phyloP scores from a whole-genome alignment of 257 asterid genomes.

The Parsonsia alboflavescens region DNA sequence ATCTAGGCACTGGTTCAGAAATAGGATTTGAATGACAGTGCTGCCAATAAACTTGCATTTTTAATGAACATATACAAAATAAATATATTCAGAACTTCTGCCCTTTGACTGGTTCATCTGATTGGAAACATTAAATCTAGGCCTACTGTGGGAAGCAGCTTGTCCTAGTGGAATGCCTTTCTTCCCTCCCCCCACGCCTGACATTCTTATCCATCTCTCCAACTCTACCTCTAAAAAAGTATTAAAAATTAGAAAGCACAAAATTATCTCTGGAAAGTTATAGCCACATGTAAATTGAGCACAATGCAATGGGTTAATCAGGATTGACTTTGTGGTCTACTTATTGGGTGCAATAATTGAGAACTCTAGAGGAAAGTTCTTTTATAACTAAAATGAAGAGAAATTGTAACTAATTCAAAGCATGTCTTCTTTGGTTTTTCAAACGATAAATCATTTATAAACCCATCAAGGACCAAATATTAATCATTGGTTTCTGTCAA shows the following conservation, averaged over 20 bases:
- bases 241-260: neutral
- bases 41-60: neutral
- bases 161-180: too few species aligned
- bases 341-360: neutral
- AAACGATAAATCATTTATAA: neutral
- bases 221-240: neutral
- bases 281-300: neutral
- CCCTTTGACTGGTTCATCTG: too few species aligned
- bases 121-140: too few species aligned
- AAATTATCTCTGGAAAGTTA: neutral
- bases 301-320: neutral
- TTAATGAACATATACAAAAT: too few species aligned
- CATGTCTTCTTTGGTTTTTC: neutral
- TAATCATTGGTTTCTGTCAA: neutral
- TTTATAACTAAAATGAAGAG: neutral
- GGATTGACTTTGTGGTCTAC: neutral
- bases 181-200: too few species aligned
- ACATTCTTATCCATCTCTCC: neutral
- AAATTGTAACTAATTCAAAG: neutral
- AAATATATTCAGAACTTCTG: too few species aligned
- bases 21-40: neutral
- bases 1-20: neutral
- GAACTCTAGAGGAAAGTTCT: neutral
- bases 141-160: too few species aligned
- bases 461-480: neutral